Evolutionary conservation across 768 basidiomycete genomes (phyloP).

Genomic region (Mycena chlorophos): DNA sequence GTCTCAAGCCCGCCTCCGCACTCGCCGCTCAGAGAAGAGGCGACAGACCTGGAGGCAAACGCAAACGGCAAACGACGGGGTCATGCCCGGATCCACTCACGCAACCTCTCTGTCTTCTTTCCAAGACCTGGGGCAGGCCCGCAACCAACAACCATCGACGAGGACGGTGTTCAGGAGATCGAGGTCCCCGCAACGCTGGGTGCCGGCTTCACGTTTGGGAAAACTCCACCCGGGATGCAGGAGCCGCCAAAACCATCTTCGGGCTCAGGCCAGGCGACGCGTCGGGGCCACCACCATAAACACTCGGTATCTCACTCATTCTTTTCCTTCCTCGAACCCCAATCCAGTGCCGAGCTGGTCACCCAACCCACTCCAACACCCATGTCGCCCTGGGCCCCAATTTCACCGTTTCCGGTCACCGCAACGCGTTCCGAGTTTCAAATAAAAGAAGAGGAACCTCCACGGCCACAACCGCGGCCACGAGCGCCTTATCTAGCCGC

Average conservation of each 20-base stretch:
- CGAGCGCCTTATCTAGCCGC: conserved; percentile 41
- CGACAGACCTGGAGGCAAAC: background rate
- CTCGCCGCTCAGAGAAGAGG: conserved; percentile 15
- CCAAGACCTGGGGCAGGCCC: conserved; percentile 73
- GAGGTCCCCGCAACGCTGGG: conserved; percentile 46
- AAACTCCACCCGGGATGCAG: conserved; percentile 36
- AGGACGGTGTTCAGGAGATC: conserved; percentile 62
- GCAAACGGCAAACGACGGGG: background rate
- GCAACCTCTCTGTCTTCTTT: conserved; percentile 91
- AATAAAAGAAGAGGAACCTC: conserved; percentile 8
- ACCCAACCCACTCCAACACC: conserved; percentile 62
- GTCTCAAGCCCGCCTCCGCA: conserved; percentile 20
- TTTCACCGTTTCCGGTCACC: conserved; percentile 41
- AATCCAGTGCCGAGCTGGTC: conserved; percentile 39
- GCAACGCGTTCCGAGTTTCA: conserved; percentile 36
- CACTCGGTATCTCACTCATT: conserved; percentile 94
- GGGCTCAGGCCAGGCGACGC: conserved; percentile 36
- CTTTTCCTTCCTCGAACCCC: conserved; percentile 92
- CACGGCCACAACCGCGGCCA: conserved; percentile 17
- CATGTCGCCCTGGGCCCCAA: conserved; percentile 67
- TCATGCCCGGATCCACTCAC: conserved; percentile 83
- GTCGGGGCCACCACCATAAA: conserved; percentile 86
- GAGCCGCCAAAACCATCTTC: conserved; percentile 36
- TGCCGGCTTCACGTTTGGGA: conserved; percentile 36
- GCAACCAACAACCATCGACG: conserved; percentile 55